Percentiles rank a stretch among this genome's conserved stretches.
Evolutionary conservation across 495 filamentous ascomycete genomes (phyloP).

Genomic region (Annulohypoxylon stygium): DNA sequence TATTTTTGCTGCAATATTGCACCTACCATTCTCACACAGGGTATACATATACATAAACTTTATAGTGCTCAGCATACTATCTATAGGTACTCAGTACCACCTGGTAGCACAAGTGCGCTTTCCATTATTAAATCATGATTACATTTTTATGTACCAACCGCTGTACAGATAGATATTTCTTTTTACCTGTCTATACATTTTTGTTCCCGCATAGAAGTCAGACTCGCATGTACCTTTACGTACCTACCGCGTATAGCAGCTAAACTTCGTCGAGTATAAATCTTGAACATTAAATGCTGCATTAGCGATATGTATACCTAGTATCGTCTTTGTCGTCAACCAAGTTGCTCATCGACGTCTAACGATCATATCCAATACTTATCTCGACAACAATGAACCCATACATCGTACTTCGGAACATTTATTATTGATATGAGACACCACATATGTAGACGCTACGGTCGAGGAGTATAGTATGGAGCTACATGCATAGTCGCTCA

Average conservation of each 20-base stretch:
- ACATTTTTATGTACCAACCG: neutral
- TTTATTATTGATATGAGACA: constrained; percentile 8
- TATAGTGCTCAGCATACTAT: neutral
- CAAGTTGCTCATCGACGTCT: neutral
- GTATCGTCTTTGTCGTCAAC: neutral
- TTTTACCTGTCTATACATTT: neutral
- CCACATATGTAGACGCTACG: neutral
- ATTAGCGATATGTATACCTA: neutral
- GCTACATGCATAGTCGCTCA: neutral
- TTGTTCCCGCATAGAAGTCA: neutral
- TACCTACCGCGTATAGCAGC: neutral
- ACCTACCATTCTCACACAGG: neutral
- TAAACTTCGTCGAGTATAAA: neutral
- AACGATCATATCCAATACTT: neutral
- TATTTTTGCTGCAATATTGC: neutral
- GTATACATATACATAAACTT: neutral
- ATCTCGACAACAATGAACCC: neutral
- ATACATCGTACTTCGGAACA: neutral
- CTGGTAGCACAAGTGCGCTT: too few species aligned
- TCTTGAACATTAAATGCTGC: neutral
- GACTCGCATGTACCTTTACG: neutral
- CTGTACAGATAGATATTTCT: neutral
- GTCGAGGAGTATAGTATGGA: neutral
- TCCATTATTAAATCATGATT: neutral
- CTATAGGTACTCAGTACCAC: neutral